Conservation (phyloP, 768 basidiomycete genomes). For the Tylopilus sp. region DNA sequence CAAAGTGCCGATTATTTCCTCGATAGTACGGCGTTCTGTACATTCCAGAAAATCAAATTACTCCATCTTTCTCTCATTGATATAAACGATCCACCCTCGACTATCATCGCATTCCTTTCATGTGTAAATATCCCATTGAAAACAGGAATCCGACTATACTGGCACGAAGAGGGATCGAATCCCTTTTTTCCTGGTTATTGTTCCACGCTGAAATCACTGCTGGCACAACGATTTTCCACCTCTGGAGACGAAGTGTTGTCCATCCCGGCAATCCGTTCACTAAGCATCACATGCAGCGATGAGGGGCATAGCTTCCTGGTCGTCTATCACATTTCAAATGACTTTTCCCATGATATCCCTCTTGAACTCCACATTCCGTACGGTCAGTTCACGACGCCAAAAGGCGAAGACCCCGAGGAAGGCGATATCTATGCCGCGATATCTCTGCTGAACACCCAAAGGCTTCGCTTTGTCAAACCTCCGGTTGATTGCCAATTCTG, state of each 20-base stretch:
- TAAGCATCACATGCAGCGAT: not conserved
- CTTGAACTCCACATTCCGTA: not conserved
- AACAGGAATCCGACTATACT: no score
- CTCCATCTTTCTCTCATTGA: not conserved
- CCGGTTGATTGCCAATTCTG: not conserved
- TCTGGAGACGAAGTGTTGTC: not conserved
- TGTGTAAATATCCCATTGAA: not conserved
- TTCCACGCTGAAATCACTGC: not conserved
- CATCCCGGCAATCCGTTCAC: not conserved
- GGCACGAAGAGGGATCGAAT: not conserved
- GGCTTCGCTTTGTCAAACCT: not conserved
- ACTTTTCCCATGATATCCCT: not conserved
- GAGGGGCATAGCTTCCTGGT: not conserved
- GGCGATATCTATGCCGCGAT: not conserved
- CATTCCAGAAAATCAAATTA: not conserved
- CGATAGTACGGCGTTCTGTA: not conserved
- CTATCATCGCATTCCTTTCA: not conserved
- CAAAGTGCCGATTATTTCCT: no score
- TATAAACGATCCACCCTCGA: not conserved
- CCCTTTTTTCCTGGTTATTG: not conserved
- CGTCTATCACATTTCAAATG: not conserved
- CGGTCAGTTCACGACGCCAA: not conserved
- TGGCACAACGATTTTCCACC: not conserved
- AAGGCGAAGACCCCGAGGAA: not conserved
- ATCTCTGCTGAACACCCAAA: not conserved